Evolutionary conservation across 2,329 filamentous ascomycete species (phyloP).

Genomic region (Fusarium algeriense): DNA sequence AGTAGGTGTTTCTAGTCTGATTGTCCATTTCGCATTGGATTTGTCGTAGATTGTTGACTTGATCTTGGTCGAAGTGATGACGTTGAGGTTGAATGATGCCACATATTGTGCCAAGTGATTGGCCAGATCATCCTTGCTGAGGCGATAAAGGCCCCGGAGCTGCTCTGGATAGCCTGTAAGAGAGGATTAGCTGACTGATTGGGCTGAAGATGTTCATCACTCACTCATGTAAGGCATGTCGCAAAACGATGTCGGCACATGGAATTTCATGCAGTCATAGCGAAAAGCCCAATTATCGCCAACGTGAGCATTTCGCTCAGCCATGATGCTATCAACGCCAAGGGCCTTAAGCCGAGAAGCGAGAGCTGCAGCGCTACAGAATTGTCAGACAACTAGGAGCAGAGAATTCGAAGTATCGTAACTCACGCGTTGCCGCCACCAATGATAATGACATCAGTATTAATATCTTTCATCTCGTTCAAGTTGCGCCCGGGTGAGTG

Average conservation of each 20-base stretch:
- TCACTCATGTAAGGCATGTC: constrained; percentile 32
- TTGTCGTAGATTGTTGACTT: constrained; percentile 13
- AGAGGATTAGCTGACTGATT: no score
- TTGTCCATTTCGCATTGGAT: neutral
- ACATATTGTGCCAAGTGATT: constrained; percentile 22
- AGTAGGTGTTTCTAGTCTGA: constrained; percentile 1
- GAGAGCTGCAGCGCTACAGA: neutral
- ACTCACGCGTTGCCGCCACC: constrained; percentile 32
- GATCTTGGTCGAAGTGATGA: constrained; percentile 18
- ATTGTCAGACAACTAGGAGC: rapidly evolving
- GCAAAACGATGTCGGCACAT: constrained; percentile 32
- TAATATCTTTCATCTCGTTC: neutral
- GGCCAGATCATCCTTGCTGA: constrained; percentile 29
- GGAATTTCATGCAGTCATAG: constrained; percentile 34
- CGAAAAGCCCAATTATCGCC: constrained; percentile 35
- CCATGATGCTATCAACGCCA: constrained; percentile 26
- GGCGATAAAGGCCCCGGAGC: constrained; percentile 15
- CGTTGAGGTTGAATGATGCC: constrained; percentile 17
- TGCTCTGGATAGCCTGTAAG: constrained; percentile 19
- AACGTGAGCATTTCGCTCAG: constrained; percentile 11
- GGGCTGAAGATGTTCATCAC: neutral
- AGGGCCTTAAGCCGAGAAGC: constrained; percentile 30
- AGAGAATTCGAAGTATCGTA: rapidly evolving
- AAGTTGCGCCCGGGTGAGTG: neutral
- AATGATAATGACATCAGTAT: constrained; percentile 27